Evolutionary conservation across 2,329 filamentous ascomycete species (phyloP).

Genomic region (Byssochlamys sp.): DNA sequence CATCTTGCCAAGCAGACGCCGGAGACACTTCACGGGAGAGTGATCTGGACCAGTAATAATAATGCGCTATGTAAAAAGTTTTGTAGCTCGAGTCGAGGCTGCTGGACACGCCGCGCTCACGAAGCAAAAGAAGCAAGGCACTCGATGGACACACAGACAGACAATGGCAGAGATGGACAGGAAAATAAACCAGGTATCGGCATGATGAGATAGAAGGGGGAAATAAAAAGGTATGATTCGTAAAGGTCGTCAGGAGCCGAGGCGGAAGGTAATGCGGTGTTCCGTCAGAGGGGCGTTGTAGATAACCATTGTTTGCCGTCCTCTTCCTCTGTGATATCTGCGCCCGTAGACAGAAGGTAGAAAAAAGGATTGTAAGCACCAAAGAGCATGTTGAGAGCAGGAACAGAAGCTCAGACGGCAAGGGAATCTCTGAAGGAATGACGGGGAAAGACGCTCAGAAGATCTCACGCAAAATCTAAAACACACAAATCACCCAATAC

Average conservation of each 20-base stretch:
- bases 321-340: neutral
- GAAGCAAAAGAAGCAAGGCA: neutral
- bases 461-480: neutral
- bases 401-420: slow-evolving; percentile 1
- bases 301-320: neutral
- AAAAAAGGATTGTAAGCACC: neutral
- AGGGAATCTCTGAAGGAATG: slow-evolving; percentile 4
- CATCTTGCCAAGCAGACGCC: neutral
- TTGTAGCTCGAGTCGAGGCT: neutral
- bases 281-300: neutral
- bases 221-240: neutral
- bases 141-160: neutral
- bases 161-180: neutral
- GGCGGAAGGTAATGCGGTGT: neutral
- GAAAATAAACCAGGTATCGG: neutral
- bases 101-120: no score
- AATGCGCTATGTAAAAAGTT: neutral
- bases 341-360: neutral
- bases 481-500: neutral
- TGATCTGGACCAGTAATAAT: neutral
- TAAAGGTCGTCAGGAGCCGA: slow-evolving; percentile 2
- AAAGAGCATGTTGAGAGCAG: neutral
- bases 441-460: neutral
- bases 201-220: neutral
- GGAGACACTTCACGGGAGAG: neutral